Conservation (phyloP, 1,139 yeast genomes). For the Petasospora rhodanensis region DNA sequence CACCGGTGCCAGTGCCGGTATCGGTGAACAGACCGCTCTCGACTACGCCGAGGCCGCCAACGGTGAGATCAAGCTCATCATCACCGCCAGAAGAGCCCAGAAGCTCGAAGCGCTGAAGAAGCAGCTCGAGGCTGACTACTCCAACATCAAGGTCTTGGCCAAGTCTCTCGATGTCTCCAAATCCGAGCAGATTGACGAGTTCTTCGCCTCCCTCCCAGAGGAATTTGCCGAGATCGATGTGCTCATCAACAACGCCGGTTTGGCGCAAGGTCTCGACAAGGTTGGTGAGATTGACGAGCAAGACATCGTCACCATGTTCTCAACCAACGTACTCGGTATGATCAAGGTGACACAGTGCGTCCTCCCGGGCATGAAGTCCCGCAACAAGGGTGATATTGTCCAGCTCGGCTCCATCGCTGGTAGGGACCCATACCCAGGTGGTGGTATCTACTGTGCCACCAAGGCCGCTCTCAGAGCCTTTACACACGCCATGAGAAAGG, state of each 20-base stretch:
- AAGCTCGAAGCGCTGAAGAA: constrained; percentile 39
- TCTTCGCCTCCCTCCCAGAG: constrained; percentile 39
- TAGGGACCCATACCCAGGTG: constrained; percentile 73
- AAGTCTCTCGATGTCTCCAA: constrained; percentile 47
- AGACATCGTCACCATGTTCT: constrained; percentile 56
- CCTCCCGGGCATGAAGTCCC: constrained; percentile 49
- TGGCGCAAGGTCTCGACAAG: constrained; percentile 57
- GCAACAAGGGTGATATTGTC: constrained; percentile 63
- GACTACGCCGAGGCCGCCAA: constrained; percentile 60
- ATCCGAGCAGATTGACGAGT: constrained; percentile 40
- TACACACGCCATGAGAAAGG: constrained; percentile 65
- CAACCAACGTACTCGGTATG: constrained; percentile 63
- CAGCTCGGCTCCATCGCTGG: constrained; percentile 80
- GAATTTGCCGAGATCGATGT: constrained; percentile 48
- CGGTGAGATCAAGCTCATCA: constrained; percentile 54
- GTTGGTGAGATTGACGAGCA: constrained; percentile 49
- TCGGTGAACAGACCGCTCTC: constrained; percentile 62
- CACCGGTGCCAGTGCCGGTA: constrained; percentile 77
- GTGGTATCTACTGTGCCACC: constrained; percentile 76
- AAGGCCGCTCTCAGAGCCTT: constrained; percentile 71
- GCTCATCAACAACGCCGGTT: constrained; percentile 68
- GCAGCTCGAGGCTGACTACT: constrained; percentile 38
- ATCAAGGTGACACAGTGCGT: constrained; percentile 57
- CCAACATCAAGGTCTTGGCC: constrained; percentile 40
- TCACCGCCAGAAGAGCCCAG: constrained; percentile 60